Evolutionary conservation across 2,329 filamentous ascomycete species (phyloP).

Genomic region (Fusarium haematococcum): DNA sequence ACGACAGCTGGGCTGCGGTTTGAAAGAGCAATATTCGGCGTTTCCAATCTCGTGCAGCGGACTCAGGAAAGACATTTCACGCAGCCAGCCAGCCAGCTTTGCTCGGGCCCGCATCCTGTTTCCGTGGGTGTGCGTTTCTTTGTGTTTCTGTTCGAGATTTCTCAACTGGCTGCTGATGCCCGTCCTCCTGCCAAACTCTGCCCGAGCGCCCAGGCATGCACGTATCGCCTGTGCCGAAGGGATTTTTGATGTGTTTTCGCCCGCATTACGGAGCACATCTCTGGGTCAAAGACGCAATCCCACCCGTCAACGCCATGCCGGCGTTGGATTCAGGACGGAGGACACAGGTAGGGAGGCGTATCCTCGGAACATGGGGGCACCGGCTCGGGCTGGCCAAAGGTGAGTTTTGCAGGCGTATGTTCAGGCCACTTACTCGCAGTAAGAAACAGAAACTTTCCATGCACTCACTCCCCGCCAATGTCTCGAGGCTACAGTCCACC

Average conservation of each 20-base stretch:
- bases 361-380: conserved; percentile 18
- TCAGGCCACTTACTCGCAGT: conserved; percentile 20
- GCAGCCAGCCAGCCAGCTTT: conserved; percentile 14
- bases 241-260: conserved; percentile 3
- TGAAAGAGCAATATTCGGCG: conserved; percentile 17
- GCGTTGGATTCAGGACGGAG: conserved; percentile 14
- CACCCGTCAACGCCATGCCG: conserved; percentile 16
- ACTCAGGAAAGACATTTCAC: conserved; percentile 30
- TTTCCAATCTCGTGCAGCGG: conserved; percentile 22
- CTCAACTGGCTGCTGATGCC: conserved; percentile 1
- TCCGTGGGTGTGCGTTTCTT: conserved; percentile 17
- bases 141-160: conserved; percentile 15
- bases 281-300: not conserved
- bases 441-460: conserved; percentile 15
- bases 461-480: conserved; percentile 20
- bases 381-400: conserved; percentile 3
- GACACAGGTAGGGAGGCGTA: conserved; percentile 4
- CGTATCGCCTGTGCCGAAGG: not conserved
- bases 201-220: conserved; percentile 5
- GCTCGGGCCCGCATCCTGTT: conserved; percentile 9
- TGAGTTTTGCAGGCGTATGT: conserved; percentile 1
- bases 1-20: conserved; percentile 20
- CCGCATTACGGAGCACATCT: not conserved
- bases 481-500: conserved; percentile 7
- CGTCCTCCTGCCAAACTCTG: conserved; percentile 10